Conservation (phyloP, 2,329 filamentous ascomycete species). For the Periconia macrospinosa region DNA sequence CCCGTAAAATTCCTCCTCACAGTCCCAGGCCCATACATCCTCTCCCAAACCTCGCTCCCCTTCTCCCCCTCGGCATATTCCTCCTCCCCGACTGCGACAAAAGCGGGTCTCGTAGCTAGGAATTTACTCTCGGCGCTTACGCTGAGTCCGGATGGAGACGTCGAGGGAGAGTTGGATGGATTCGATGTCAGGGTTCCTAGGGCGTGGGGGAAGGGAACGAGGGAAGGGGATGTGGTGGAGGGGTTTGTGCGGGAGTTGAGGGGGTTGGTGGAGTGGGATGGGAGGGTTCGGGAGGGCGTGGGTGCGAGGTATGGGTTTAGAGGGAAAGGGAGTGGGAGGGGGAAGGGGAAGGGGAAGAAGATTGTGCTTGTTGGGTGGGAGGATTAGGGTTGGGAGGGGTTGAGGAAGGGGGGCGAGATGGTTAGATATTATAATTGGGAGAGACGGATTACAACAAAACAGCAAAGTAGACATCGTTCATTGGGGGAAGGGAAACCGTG, state of each 20-base stretch:
- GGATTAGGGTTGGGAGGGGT: background rate
- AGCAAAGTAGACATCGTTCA: no score
- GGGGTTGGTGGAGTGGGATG: constrained; percentile 17
- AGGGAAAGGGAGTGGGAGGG: constrained; percentile 13
- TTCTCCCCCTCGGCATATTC: no score
- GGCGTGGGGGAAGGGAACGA: constrained; percentile 24
- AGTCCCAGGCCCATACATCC: no score
- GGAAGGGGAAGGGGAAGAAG: background rate
- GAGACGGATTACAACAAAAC: no score
- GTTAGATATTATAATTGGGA: background rate
- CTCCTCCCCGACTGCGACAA: no score
- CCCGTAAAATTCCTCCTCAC: no score
- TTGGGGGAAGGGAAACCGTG: no score
- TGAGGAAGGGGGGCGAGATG: background rate
- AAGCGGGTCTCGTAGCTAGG: no score
- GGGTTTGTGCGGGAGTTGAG: constrained; percentile 18
- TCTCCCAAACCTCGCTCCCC: no score
- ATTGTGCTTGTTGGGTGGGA: background rate
- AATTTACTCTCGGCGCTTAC: no score
- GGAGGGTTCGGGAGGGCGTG: constrained; percentile 23
- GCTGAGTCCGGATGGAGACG: background rate
- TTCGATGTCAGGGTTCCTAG: constrained; percentile 29
- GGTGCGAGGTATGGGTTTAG: constrained; percentile 20
- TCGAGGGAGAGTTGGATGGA: constrained; percentile 32
- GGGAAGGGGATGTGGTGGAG: constrained; percentile 21